Percentiles rank a stretch among this genome's conserved stretches.
Evolutionary conservation across 2,329 filamentous ascomycete genomes (phyloP).

Genomic region (Fusarium heterosporum): DNA sequence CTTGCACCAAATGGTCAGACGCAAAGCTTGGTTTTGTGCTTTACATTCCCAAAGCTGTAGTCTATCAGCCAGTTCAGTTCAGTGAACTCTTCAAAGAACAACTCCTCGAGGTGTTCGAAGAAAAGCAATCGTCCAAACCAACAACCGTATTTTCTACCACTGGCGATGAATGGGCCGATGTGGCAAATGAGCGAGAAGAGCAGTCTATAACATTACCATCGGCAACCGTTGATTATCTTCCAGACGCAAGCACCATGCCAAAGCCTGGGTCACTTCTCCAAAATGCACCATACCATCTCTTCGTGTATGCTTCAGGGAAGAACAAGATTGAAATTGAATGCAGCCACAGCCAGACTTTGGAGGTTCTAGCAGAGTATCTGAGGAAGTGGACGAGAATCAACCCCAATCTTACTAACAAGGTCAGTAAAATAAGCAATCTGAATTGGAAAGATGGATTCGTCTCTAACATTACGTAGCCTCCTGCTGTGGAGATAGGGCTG

Average conservation of each 20-base stretch:
- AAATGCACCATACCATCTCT: slow-evolving; percentile 61
- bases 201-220: not conserved
- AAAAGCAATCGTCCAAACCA: slow-evolving; percentile 26
- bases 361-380: slow-evolving; percentile 60
- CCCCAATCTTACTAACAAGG: slow-evolving; percentile 52
- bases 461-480: slow-evolving; percentile 51
- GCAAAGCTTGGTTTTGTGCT: slow-evolving; percentile 55
- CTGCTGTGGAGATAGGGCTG: slow-evolving; percentile 56
- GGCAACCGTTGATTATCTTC: slow-evolving; percentile 51
- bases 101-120: slow-evolving; percentile 53
- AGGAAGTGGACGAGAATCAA: slow-evolving; percentile 61
- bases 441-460: not conserved
- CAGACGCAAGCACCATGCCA: slow-evolving; percentile 55
- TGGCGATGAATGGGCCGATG: slow-evolving; percentile 60
- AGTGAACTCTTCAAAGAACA: slow-evolving; percentile 52
- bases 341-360: slow-evolving; percentile 60
- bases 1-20: slow-evolving; percentile 54
- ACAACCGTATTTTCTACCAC: slow-evolving; percentile 40
- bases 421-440: slow-evolving; percentile 32
- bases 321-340: slow-evolving; percentile 57
- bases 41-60: slow-evolving; percentile 50
- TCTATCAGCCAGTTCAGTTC: slow-evolving; percentile 51
- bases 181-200: slow-evolving; percentile 48
- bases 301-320: slow-evolving; percentile 50
- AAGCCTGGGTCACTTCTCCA: slow-evolving; percentile 62